Conservation (phyloP, 805 yeast species). For the Candida quercuum region DNA sequence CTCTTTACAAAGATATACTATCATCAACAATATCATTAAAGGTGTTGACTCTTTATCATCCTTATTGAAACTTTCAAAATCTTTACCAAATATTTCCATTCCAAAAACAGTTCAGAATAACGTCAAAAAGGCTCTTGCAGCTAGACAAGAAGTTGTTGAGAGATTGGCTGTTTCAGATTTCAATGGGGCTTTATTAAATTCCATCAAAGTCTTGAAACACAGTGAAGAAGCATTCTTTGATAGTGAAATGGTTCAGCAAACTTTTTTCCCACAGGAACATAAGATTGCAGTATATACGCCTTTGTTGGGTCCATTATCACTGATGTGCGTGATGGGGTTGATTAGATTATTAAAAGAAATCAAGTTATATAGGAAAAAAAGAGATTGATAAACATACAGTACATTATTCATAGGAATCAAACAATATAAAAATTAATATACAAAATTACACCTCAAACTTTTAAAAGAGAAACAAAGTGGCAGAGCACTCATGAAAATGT, state of each 20-base stretch:
- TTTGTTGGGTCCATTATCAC: constrained; percentile 74
- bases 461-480: too few species aligned
- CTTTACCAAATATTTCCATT: constrained; percentile 75
- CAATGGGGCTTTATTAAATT: constrained; percentile 51
- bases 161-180: constrained; percentile 22
- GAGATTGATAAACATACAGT: constrained; percentile 2
- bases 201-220: constrained; percentile 37
- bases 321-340: constrained; percentile 53
- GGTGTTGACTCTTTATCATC: constrained; percentile 71
- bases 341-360: constrained; percentile 40
- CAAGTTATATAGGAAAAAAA: constrained; percentile 14
- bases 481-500: too few species aligned
- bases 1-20: constrained; percentile 53
- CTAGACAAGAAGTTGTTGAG: constrained; percentile 27
- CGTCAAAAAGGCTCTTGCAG: constrained; percentile 46
- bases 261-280: constrained; percentile 92
- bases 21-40: constrained; percentile 51
- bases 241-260: constrained; percentile 92
- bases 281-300: constrained; percentile 93
- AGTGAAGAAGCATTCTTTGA: constrained; percentile 78
- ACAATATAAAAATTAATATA: too few species aligned
- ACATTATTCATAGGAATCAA: too few species aligned
- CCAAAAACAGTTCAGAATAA: constrained; percentile 64
- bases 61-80: constrained; percentile 58
- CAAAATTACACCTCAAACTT: too few species aligned